These are phyloP conservation scores for Plasmodium coatneyi DNA, from an alignment of 169 alveolate genomes.

Conservation along the genomic window DNA sequence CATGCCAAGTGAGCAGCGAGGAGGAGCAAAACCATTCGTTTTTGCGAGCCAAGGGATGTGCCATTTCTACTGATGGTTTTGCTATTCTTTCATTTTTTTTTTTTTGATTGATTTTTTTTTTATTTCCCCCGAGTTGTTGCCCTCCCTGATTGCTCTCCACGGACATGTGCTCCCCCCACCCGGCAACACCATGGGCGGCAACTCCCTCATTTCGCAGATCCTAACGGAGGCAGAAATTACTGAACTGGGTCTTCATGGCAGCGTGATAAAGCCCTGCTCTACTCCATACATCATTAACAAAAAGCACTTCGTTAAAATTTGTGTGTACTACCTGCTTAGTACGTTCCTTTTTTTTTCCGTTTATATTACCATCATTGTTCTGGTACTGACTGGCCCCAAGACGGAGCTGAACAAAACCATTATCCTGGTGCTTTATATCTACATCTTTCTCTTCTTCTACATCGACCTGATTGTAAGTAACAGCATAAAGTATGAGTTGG, in stretches of 20 bases:
- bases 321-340: conserved; percentile 27
- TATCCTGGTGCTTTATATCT: conserved; percentile 18
- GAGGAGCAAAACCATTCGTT: background rate
- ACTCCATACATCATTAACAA: conserved; percentile 48
- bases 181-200: background rate
- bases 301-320: conserved; percentile 22
- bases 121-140: background rate
- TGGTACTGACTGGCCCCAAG: background rate
- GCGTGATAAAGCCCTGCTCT: conserved; percentile 44
- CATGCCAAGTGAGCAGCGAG: background rate
- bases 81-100: background rate
- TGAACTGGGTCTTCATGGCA: conserved; percentile 41
- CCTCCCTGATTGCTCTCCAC: background rate
- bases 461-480: conserved; percentile 50
- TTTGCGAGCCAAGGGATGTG: background rate
- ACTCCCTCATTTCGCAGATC: conserved; percentile 50
- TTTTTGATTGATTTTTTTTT: background rate
- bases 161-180: background rate
- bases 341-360: conserved; percentile 45
- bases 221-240: conserved; percentile 64
- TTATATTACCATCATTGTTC: conserved; percentile 19
- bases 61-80: background rate
- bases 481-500: conserved; percentile 18
- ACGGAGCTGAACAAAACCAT: conserved; percentile 16
- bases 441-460: conserved; percentile 38